Evolutionary conservation across 1,284 basidiomycete genomes (phyloP).

Genomic region (Uromyces viciae-fabae): DNA sequence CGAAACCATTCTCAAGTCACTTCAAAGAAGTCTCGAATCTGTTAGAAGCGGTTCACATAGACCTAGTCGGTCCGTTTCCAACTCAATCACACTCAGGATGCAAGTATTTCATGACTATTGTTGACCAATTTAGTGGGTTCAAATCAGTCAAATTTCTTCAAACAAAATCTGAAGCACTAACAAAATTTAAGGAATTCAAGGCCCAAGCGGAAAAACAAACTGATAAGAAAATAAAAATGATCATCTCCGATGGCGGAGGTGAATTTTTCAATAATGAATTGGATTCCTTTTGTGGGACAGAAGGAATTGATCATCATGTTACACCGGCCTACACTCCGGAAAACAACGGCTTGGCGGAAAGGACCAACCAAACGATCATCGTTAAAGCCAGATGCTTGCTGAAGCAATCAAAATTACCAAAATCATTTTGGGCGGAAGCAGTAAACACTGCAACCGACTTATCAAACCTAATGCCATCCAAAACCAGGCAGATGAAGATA

Average conservation of each 20-base stretch:
- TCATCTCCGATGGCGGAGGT: conserved; percentile 49
- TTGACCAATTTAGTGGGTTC: not conserved
- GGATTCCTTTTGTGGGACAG: not conserved
- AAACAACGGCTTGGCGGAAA: conserved; percentile 19
- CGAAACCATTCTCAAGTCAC: not conserved
- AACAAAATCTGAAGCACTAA: conserved; percentile 12
- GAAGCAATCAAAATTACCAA: not conserved
- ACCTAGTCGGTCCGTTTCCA: conserved; percentile 5
- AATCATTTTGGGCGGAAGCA: not conserved
- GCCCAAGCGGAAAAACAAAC: not conserved
- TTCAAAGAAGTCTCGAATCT: not conserved
- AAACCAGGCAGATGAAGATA: not conserved
- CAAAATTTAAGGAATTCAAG: conserved; percentile 1
- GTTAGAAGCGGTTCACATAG: not conserved
- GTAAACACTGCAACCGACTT: not conserved
- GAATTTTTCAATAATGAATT: conserved; percentile 48
- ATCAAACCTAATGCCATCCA: not conserved
- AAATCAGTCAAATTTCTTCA: not conserved
- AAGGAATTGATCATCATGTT: not conserved
- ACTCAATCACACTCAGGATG: not conserved
- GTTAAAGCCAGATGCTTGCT: conserved; percentile 7
- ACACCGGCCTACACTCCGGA: conserved; percentile 10
- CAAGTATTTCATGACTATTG: not conserved
- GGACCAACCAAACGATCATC: not conserved
- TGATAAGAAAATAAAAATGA: not conserved